Percentiles rank a stretch among this genome's conserved stretches.
Conservation (phyloP, 495 filamentous ascomycete genomes). For the Daldinia concentrica region DNA sequence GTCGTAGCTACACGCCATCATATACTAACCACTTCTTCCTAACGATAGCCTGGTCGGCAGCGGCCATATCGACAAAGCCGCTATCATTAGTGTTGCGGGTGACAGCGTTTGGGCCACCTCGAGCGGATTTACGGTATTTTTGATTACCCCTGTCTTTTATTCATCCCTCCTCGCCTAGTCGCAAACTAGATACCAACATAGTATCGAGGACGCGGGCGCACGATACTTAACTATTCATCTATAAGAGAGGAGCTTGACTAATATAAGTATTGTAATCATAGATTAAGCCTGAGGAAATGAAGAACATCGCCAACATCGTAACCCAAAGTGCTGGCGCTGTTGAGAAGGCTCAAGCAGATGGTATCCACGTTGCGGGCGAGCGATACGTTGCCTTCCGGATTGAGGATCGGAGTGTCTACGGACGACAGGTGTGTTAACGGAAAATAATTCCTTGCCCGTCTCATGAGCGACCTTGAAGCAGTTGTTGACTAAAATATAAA, state of each 20-base stretch:
- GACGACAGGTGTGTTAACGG: slow-evolving; percentile 73
- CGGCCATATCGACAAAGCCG: slow-evolving; percentile 85
- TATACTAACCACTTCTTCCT: slow-evolving; percentile 21
- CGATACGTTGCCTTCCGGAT: slow-evolving; percentile 75
- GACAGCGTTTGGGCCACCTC: slow-evolving; percentile 85
- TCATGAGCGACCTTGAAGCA: not conserved
- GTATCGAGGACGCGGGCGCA: slow-evolving; percentile 1
- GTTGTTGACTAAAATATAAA: slow-evolving; percentile 9
- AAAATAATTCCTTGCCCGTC: not conserved
- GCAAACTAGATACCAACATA: slow-evolving; percentile 1
- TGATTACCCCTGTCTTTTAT: slow-evolving; percentile 12
- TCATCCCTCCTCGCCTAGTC: not conserved
- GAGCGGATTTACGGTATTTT: slow-evolving; percentile 72
- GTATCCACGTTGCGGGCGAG: slow-evolving; percentile 75
- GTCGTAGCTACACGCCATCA: not conserved
- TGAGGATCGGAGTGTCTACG: slow-evolving; percentile 82
- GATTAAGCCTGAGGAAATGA: slow-evolving; percentile 68
- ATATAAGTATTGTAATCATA: slow-evolving; percentile 44
- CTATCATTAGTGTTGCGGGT: slow-evolving; percentile 83
- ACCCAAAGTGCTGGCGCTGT: slow-evolving; percentile 57
- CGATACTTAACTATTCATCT: not conserved
- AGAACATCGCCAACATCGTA: slow-evolving; percentile 59
- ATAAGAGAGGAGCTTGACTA: not conserved
- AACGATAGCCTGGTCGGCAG: slow-evolving; percentile 77
- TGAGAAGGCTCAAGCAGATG: slow-evolving; percentile 61